Conservation (phyloP, 2,329 filamentous ascomycete species). For the Epichloe scottii region DNA sequence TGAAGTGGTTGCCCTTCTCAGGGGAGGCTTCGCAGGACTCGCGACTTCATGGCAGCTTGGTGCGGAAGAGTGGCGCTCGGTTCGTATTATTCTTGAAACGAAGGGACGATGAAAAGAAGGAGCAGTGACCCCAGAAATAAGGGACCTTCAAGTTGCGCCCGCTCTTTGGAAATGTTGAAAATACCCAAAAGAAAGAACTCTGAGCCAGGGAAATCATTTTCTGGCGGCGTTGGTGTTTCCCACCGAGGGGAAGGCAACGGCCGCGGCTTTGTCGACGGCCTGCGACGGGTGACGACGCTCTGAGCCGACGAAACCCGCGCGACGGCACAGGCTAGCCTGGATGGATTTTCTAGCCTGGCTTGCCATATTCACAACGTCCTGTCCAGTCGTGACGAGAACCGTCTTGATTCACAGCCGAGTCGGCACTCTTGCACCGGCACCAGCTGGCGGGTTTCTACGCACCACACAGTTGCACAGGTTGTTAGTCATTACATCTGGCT, state of each 20-base stretch:
- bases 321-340: neutral
- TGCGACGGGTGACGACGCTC: constrained; percentile 6
- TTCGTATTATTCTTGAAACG: too few relatives aligned
- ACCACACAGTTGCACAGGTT: neutral
- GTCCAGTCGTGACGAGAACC: neutral
- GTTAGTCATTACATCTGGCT: neutral
- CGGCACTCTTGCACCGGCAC: neutral
- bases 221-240: neutral
- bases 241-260: constrained; percentile 1
- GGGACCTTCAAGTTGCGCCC: too few relatives aligned
- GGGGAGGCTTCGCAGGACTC: constrained; percentile 18
- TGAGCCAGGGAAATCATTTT: neutral
- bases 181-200: neutral
- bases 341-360: neutral
- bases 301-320: constrained; percentile 24
- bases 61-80: neutral
- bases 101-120: neutral
- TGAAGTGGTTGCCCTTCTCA: constrained; percentile 13
- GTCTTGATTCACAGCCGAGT: neutral
- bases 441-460: neutral
- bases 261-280: constrained; percentile 6
- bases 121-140: neutral
- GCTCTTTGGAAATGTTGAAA: too few relatives aligned
- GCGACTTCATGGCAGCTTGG: constrained; percentile 19
- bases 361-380: neutral